Conservation (phyloP, 2,329 filamentous ascomycete genomes). For the Myrmaecium sp. region DNA sequence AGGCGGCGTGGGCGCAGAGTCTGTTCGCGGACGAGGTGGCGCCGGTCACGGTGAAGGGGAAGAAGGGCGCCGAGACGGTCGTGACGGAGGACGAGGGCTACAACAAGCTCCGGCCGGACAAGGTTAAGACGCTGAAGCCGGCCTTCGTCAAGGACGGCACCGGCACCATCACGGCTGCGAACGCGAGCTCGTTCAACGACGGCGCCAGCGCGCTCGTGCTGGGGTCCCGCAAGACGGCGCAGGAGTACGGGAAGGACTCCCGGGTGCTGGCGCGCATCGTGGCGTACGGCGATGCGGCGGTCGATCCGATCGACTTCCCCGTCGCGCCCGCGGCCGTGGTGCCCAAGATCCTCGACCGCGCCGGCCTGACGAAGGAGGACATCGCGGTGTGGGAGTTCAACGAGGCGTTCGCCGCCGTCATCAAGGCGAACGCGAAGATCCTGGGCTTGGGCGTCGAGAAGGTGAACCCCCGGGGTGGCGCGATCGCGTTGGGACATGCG, state of each 20-base stretch:
- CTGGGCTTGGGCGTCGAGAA: slow-evolving; percentile 62
- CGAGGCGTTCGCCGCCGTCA: slow-evolving; percentile 90
- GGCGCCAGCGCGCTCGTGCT: slow-evolving; percentile 82
- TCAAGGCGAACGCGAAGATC: slow-evolving; percentile 89
- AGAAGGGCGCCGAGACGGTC: slow-evolving; percentile 62
- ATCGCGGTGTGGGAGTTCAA: slow-evolving; percentile 97
- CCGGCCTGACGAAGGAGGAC: slow-evolving; percentile 79
- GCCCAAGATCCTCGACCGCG: slow-evolving; percentile 71
- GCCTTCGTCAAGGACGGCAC: slow-evolving; percentile 81
- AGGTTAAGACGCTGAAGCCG: slow-evolving; percentile 71
- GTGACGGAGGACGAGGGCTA: slow-evolving; percentile 80
- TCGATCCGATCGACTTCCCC: slow-evolving; percentile 87
- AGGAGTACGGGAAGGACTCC: slow-evolving; percentile 59
- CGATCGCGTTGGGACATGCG: slow-evolving; percentile 82
- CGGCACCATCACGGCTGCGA: slow-evolving; percentile 87
- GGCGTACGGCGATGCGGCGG: slow-evolving; percentile 72
- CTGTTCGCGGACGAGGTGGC: slow-evolving; percentile 81
- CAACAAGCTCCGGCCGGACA: slow-evolving; percentile 71
- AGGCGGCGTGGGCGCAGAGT: slow-evolving; percentile 70
- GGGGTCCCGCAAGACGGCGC: slow-evolving; percentile 62
- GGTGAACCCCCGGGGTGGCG: slow-evolving; percentile 78
- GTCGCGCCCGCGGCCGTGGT: slow-evolving; percentile 85
- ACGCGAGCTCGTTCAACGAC: slow-evolving; percentile 87
- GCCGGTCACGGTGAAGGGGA: slow-evolving; percentile 67
- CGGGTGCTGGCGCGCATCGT: slow-evolving; percentile 78